Conservation (phyloP, 768 basidiomycete genomes). For the Trametes cingulata region DNA sequence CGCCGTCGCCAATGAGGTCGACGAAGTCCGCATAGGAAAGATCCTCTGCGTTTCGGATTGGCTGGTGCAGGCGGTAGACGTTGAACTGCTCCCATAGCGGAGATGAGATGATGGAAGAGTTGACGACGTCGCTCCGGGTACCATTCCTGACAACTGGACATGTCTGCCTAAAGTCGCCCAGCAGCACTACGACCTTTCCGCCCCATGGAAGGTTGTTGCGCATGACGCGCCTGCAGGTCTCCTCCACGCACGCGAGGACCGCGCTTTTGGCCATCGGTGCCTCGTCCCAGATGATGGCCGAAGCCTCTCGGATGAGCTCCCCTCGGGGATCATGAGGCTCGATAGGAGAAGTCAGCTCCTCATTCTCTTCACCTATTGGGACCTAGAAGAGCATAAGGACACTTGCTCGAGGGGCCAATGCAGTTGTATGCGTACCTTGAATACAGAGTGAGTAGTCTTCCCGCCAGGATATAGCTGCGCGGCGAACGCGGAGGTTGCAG, state of each 20-base stretch:
- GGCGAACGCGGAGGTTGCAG: conserved; percentile 42
- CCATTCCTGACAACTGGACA: conserved; percentile 39
- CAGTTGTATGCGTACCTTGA: conserved; percentile 32
- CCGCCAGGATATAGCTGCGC: conserved; percentile 41
- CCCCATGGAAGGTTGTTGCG: conserved; percentile 37
- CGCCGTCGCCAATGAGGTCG: conserved; percentile 41
- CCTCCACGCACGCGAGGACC: conserved; percentile 37
- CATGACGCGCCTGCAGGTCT: conserved; percentile 33
- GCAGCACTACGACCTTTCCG: conserved; percentile 37
- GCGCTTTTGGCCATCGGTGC: conserved; percentile 43
- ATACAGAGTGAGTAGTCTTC: conserved; percentile 40
- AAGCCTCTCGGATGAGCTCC: conserved; percentile 35
- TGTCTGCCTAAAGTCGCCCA: conserved; percentile 44
- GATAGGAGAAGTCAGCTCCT: conserved; percentile 36
- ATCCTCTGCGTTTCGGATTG: conserved; percentile 41
- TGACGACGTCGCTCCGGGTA: conserved; percentile 30
- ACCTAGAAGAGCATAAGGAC: conserved; percentile 25
- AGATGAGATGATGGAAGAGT: conserved; percentile 40
- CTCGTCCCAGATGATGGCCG: conserved; percentile 44
- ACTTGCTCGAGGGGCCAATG: background rate
- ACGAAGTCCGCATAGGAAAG: conserved; percentile 37
- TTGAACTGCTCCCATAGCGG: conserved; percentile 36
- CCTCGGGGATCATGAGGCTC: conserved; percentile 28
- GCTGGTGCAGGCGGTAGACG: conserved; percentile 30
- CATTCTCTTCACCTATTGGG: conserved; percentile 36